These are phyloP conservation scores for Sphaerulina musiva DNA, from an alignment of 2,329 filamentous ascomycete species.

Conservation along the genomic window DNA sequence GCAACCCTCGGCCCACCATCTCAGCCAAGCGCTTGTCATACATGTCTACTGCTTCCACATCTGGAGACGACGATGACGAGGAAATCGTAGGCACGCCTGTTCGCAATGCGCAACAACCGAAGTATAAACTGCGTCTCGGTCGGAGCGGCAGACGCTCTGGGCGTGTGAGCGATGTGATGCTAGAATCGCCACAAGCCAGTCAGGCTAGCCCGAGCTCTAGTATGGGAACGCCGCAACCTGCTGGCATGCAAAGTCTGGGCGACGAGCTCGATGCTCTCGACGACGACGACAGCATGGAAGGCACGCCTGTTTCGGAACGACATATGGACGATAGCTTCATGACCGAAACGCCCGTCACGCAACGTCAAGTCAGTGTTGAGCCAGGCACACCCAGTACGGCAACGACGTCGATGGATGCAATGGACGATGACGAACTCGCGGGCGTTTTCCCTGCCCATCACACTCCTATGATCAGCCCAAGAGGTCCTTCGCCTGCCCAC, in stretches of 20 bases:
- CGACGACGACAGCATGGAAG: constrained; percentile 49
- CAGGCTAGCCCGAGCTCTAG: constrained; percentile 26
- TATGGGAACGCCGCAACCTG: constrained; percentile 39
- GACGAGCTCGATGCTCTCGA: constrained; percentile 75
- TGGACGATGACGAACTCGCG: constrained; percentile 10
- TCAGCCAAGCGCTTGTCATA: constrained; percentile 58
- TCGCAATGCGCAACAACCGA: constrained; percentile 57
- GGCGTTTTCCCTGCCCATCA: constrained; percentile 4
- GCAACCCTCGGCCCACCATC: constrained; percentile 16
- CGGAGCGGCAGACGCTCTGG: constrained; percentile 48
- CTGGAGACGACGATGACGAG: constrained; percentile 64
- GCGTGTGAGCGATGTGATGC: constrained; percentile 42
- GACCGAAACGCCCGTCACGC: constrained; percentile 20
- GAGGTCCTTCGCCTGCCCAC: neutral
- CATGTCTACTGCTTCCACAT: constrained; percentile 83
- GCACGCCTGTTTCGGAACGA: constrained; percentile 28
- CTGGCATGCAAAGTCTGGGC: constrained; percentile 69
- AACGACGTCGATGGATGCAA: constrained; percentile 12
- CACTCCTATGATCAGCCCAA: constrained; percentile 7
- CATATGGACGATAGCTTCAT: constrained; percentile 12
- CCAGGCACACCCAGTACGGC: constrained; percentile 17
- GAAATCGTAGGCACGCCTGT: constrained; percentile 53
- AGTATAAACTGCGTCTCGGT: constrained; percentile 65
- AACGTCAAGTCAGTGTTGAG: constrained; percentile 37
- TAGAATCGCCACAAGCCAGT: constrained; percentile 21